Evolutionary conservation across 257 asterid genomes (phyloP), one percentile per base, ranked within the genome.

Genomic region (Salvia miltiorrhiza): DNA sequence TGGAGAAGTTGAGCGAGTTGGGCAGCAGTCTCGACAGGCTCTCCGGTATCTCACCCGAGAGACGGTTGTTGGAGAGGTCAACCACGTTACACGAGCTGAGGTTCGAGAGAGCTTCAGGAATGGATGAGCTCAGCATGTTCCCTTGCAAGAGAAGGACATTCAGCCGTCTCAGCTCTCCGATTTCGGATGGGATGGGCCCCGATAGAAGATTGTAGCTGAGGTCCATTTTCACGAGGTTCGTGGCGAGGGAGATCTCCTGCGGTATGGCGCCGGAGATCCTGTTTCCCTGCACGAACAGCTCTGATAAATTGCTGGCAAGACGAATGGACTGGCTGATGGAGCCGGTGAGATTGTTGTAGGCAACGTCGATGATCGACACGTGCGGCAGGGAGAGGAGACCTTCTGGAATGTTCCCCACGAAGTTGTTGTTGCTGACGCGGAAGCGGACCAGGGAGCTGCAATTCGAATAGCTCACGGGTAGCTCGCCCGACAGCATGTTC

Each of bases 221-320:
- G 71, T 94, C 97, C 63, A 94, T 71, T 73, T 94, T 91, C 32
- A 94, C 95, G 1, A 94, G 82, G 59, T 73, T 86, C 0, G 40
- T 24, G 5, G 91, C 96, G 30, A 69, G 68, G 40, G 96, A 82
- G 13, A 94, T 89, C 71, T 89, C 93, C 13, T 63, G 55, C 28
- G 99, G 99, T 4, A 94, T 75, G 17, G 59, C 47, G 3, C 99
- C 98, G 10, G 98, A 91, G 56, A 94, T 76, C 69, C 73, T 79
- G 75, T 94, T 94, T 9, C 91, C 87, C 52, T 89, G 98, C 81
- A 89, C n/a, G 86, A 91, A 82, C 43, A 94, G 79, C 74, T 94
- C 95, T 1, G 99, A 94, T 41, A 94, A 70, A 23, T 94, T 94
- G 24, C 62, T 81, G 0, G 99, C 97, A 30, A 72, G 69, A n/a